These are phyloP conservation scores for Erysimum cheiri DNA, from an alignment of 441 rosid genomes.

Conservation along the genomic window DNA sequence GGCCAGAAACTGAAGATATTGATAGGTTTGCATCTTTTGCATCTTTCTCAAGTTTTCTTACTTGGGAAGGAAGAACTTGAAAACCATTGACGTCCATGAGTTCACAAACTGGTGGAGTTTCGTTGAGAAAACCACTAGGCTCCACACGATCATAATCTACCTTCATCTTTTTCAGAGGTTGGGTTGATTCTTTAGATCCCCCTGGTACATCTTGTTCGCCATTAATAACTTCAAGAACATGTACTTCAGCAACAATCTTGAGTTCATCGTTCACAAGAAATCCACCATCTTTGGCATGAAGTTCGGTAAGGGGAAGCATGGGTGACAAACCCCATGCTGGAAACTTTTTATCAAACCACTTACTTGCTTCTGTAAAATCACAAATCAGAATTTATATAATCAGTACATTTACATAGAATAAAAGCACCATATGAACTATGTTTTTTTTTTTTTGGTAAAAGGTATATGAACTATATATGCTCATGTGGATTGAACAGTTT, in stretches of 20 bases:
- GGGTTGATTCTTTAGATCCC: background rate
- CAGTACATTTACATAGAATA: background rate
- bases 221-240: slow-evolving; percentile 4
- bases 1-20: background rate
- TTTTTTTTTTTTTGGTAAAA: no score
- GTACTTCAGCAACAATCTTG: background rate
- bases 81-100: slow-evolving; percentile 22
- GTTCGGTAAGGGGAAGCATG: slow-evolving; percentile 3
- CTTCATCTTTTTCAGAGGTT: background rate
- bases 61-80: slow-evolving; percentile 29
- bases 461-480: no score
- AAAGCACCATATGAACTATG: no score
- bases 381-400: background rate
- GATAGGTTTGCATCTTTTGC: background rate
- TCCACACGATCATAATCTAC: background rate
- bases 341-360: background rate
- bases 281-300: background rate
- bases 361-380: background rate
- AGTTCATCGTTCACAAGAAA: slow-evolving; percentile 3
- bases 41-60: background rate
- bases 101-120: background rate
- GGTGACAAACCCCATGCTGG: background rate
- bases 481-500: background rate
- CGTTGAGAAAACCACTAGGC: background rate
- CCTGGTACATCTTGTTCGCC: background rate